Evolutionary conservation across 768 basidiomycete species (phyloP), one percentile per base, ranked within the genome.

Genomic region (Amanita subjunquillea): DNA sequence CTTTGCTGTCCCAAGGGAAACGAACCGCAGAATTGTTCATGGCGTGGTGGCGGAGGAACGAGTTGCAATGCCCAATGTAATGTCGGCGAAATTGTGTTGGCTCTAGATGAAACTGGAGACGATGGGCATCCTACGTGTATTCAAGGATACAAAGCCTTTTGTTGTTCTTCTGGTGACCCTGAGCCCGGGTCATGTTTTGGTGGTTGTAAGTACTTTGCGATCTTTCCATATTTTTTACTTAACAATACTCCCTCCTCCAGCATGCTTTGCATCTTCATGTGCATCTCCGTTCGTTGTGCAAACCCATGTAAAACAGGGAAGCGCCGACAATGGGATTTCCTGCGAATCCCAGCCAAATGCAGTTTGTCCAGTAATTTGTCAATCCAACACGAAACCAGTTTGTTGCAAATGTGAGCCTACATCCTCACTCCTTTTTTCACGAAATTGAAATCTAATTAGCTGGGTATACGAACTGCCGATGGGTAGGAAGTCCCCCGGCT

Each of bases 1-100:
- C 53, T 62, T 10, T 62, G 59, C 53, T 60, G 58, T 42, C 59
- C 60, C 17, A 53, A 45, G n/a, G 59, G 59, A 13, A 37, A 57
- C 52, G 54, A 57, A 23, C 59, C 61, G 3, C 52, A 50, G 27
- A 55, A 59, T 34, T 62, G 61, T 47, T 29, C 40, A 34, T 62
- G 61, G 61, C 39, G 53, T 17, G 59, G 59, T 7, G 61, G 58
- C 6, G 61, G 59, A 9, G 58, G 61, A 0, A 56, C 46, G n/a
- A 17, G 17, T 17, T 62, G 61, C 38, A 59, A 60, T 50, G 55
- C 59, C 2, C 53, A 56, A 25, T 62, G 61, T 43, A 27, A 48
- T 40, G 58, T 58, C 10, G 61, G 61, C 27, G 55, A 62, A 54
- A 46, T 62, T n/a, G 48, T 51, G 22, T 42, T 62, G 8, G 61